Base-by-base conservation (phyloP, 2,329 filamentous ascomycete species). In the Zasmidium angulare region DNA sequence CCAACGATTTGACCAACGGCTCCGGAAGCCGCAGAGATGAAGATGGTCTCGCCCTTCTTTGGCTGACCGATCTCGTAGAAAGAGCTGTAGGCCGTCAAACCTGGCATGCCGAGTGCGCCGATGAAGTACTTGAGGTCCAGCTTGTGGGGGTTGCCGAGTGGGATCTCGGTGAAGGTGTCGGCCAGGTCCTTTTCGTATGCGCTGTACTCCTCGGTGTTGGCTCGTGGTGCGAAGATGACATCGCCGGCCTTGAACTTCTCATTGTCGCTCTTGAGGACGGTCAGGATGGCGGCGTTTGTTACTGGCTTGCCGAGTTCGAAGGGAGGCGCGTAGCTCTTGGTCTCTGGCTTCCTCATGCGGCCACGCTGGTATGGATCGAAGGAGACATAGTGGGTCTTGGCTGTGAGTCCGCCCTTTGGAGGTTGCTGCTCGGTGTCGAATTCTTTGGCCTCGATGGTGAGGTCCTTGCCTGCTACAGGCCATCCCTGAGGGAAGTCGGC, bases 301-400 rank as follows among this genome's bases (percentile, higher is more conserved):
- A 96, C 83, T 63, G 90, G 84, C 67, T 84, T 76, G 72, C 82
- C 81, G 50, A 90, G 74, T 17, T 80, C 72, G 70, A 86, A 91
- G 1, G 88, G 75, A 1, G 87, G 80, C 73, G 79, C 92, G 95
- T 10, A 89, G 91, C 77, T 89, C 77, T 89, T 85, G 71, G 77
- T 69, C 36, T 79, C 74, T 22, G 89, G 71, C 50, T 81, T 76
- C 50, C 90, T 87, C 89, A 96, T 93, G 66, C 85, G 84, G 61
- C 89, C 89, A 58, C 92, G 89, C 80, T 90, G 86, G 79, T 96
- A 96, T 1, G 91, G 91, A 75, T 96, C 91, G 77, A 89, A 89
- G 46, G 89, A 93, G 64, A 86, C 81, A 74, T 89, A 91, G 69
- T 88, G 83, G 67, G 89, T 84, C 77, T 91, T 84, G 64, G 88